A percentile compares a stretch with the other conserved stretches of the same genome.
Evolutionary conservation across 208 protist species (phyloP).

Genomic region (Herpetomonas samuelpessoai): DNA sequence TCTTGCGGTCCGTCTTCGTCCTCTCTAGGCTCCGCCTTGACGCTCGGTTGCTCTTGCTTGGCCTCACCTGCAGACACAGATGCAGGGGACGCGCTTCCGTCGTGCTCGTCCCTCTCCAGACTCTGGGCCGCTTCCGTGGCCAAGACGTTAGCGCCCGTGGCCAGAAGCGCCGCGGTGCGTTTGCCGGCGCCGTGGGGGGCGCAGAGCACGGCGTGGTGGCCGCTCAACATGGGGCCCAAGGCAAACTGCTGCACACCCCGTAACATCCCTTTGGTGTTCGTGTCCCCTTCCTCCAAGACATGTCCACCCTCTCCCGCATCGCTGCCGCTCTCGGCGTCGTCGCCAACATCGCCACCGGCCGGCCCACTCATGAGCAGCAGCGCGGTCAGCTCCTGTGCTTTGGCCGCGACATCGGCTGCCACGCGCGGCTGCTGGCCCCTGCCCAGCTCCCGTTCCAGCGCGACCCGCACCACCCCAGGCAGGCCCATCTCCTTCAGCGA

Average conservation of each 20-base stretch:
- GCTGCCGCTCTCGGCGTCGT: background rate
- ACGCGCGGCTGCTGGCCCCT: background rate
- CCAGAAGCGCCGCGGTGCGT: slow-evolving; percentile 44
- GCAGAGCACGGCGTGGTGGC: slow-evolving; percentile 58
- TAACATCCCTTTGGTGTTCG: slow-evolving; percentile 1
- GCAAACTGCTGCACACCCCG: slow-evolving; percentile 55
- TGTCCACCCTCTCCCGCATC: slow-evolving; percentile 6
- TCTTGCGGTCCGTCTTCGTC: background rate
- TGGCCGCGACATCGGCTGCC: background rate
- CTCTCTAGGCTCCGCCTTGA: slow-evolving; percentile 4
- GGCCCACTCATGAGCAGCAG: slow-evolving; percentile 7
- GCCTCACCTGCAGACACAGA: too few species aligned
- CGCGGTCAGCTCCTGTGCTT: background rate
- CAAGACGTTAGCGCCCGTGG: slow-evolving; percentile 24
- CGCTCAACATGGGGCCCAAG: slow-evolving; percentile 56
- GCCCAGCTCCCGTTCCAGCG: background rate
- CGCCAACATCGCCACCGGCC: background rate
- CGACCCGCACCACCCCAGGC: background rate
- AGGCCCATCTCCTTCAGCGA: slow-evolving; percentile 4
- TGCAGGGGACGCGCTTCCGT: too few species aligned
- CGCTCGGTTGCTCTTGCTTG: too few species aligned
- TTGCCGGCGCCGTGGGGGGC: slow-evolving; percentile 61
- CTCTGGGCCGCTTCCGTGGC: background rate
- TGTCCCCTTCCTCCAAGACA: slow-evolving; percentile 8
- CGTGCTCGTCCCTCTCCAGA: background rate